Base-by-base conservation (phyloP, 2,329 filamentous ascomycete genomes). In the Penicillium sp. region DNA sequence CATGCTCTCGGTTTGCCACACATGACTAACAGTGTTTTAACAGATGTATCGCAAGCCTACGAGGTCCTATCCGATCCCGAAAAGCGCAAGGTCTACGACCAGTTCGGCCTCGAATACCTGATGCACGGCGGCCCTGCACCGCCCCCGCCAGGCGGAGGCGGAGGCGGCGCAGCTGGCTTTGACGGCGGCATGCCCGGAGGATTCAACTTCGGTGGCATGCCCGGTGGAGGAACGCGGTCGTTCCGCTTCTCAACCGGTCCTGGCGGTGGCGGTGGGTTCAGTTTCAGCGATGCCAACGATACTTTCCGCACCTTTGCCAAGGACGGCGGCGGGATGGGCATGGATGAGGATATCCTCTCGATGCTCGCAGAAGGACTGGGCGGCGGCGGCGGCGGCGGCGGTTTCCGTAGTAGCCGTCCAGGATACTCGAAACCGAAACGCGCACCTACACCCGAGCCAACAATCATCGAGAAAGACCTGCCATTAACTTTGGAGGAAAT, bases 31-130 rank as follows among this genome's bases (percentile, higher is more conserved):
- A 50, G 39, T 37, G 14, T 22, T 11, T 20, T 8, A 54, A 40
- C 60, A 84, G 94, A 97, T 74, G 89, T 92, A 62, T 96, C 92
- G 1, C 92, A 97, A 78, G 94, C 94, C 55, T 99, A 97, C 79
- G 94, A 99, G 78, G 96, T 99, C 66, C 86, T 99, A 3, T 96
- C 91, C 59, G 94, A 99, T 69, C 92, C 93, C 58, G 92, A 97
- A 73, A 99, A 97, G 78, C 89, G 94, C 69, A 94, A 96, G 76
- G 87, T 88, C 40, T 99, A 99, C 74, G 94, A 99, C 73, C 88
- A 93, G 72, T 97, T 88, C 75, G 94, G 94, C 60, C 87, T 97
- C 59, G 94, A 97, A 68, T 96, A 93, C 78, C 83, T 99, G 50
- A 82, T 96, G 32, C 88, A 89, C 48, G 92, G 92, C 47, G 92